Conservation (phyloP, 208 protist species). For the Acanthamoeba triangularis region DNA sequence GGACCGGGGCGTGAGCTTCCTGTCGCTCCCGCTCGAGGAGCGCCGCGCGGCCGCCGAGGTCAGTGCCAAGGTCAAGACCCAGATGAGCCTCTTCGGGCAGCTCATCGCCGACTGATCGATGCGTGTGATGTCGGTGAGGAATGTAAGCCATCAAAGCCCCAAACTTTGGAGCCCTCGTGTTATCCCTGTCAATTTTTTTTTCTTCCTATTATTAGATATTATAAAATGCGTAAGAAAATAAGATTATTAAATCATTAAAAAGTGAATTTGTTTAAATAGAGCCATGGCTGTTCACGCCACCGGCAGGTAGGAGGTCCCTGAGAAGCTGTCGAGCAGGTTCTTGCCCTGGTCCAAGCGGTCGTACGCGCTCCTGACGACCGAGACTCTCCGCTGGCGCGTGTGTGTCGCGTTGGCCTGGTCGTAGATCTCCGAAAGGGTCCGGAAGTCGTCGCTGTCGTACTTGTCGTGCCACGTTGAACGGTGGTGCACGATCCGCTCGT, state of each 20-base stretch:
- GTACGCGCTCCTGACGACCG: not conserved
- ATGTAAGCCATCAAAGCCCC: no score
- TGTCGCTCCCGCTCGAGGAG: conserved; percentile 42
- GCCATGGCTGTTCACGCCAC: no score
- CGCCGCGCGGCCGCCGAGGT: conserved; percentile 41
- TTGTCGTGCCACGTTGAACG: not conserved
- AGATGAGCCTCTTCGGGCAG: conserved; percentile 24
- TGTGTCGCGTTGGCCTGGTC: not conserved
- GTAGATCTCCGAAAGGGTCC: not conserved
- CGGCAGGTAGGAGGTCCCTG: not conserved
- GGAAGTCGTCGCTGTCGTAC: not conserved
- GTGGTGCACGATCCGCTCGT: not conserved
- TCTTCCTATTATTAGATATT: no score
- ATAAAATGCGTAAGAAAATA: no score
- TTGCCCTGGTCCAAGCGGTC: not conserved
- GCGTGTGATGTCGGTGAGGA: no score
- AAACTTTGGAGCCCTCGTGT: no score
- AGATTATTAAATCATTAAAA: no score
- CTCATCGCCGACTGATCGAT: not conserved
- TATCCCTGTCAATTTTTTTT: no score
- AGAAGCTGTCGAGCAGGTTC: not conserved
- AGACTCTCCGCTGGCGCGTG: not conserved
- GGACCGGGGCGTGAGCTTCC: conserved; percentile 53
- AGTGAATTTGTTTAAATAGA: no score
- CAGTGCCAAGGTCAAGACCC: conserved; percentile 43